Conservation (phyloP, 2,329 filamentous ascomycete species). For the Aspergillus tubingensis region DNA sequence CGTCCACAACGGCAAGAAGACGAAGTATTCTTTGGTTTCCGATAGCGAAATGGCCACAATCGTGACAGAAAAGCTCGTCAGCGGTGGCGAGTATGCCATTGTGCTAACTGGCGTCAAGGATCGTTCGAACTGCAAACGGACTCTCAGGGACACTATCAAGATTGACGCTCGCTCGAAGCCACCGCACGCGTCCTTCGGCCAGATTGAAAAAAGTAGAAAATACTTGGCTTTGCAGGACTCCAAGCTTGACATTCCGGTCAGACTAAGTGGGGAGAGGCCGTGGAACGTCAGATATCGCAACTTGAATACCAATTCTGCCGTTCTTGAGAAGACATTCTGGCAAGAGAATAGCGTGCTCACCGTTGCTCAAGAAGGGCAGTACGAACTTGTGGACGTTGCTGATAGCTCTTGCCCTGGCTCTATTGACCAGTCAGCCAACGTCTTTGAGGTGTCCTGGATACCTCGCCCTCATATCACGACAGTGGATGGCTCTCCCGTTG, state of each 20-base stretch:
- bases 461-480: conserved; percentile 72
- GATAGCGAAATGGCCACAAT: conserved; percentile 67
- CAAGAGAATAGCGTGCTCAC: conserved; percentile 69
- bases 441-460: conserved; percentile 83
- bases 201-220: conserved; percentile 75
- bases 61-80: conserved; percentile 69
- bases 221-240: conserved; percentile 77
- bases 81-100: conserved; percentile 88
- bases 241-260: conserved; percentile 72
- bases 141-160: conserved; percentile 79
- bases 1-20: conserved; percentile 82
- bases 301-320: conserved; percentile 54
- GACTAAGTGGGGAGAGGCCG: conserved; percentile 80
- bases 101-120: conserved; percentile 85
- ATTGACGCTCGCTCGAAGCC: conserved; percentile 86
- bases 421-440: conserved; percentile 71
- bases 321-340: conserved; percentile 51
- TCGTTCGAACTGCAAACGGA: conserved; percentile 79
- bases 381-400: conserved; percentile 74
- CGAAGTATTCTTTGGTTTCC: conserved; percentile 68
- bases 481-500: conserved; percentile 52
- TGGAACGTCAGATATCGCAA: conserved; percentile 81
- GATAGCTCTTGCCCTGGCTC: conserved; percentile 81
- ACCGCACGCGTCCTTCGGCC: conserved; percentile 81
- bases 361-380: conserved; percentile 69